These are phyloP conservation scores for Lactarius indigo DNA, from an alignment of 768 basidiomycete species.

Conservation along the genomic window DNA sequence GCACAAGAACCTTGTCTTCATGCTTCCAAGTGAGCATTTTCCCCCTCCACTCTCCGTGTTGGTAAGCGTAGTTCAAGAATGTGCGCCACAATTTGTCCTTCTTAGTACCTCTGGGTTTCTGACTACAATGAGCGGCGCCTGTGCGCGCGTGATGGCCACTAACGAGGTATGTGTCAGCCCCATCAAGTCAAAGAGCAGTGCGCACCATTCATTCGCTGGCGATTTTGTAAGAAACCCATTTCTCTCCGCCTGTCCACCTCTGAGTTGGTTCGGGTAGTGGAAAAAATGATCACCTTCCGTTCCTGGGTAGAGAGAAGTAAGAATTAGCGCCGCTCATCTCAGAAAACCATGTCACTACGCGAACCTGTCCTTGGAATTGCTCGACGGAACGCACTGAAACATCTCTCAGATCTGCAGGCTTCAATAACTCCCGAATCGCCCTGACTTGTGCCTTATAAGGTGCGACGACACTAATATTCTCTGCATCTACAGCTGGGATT, in stretches of 20 bases:
- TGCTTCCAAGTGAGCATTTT: slow-evolving; percentile 38
- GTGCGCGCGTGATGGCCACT: slow-evolving; percentile 67
- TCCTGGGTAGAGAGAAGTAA: slow-evolving; percentile 28
- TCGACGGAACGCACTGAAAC: slow-evolving; percentile 40
- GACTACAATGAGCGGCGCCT: slow-evolving; percentile 59
- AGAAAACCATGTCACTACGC: not conserved
- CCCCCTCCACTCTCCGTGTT: slow-evolving; percentile 52
- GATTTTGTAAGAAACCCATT: slow-evolving; percentile 37
- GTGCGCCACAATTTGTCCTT: slow-evolving; percentile 57
- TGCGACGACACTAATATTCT: slow-evolving; percentile 39
- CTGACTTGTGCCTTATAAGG: slow-evolving; percentile 40
- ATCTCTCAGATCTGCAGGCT: slow-evolving; percentile 6
- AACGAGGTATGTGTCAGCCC: not conserved
- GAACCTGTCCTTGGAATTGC: slow-evolving; percentile 42
- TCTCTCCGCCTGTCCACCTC: slow-evolving; percentile 28
- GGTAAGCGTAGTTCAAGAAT: slow-evolving; percentile 56
- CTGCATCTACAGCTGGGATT: slow-evolving; percentile 24
- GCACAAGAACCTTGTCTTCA: not conserved
- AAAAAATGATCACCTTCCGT: slow-evolving; percentile 37
- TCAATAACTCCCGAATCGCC: slow-evolving; percentile 33
- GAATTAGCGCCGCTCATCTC: not conserved
- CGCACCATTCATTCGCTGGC: slow-evolving; percentile 40
- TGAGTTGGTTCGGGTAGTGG: slow-evolving; percentile 36
- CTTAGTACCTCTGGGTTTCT: slow-evolving; percentile 56
- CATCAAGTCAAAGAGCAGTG: not conserved